phyloP scores from a whole-genome alignment of 768 basidiomycete genomes.

The Suillus plorans region DNA sequence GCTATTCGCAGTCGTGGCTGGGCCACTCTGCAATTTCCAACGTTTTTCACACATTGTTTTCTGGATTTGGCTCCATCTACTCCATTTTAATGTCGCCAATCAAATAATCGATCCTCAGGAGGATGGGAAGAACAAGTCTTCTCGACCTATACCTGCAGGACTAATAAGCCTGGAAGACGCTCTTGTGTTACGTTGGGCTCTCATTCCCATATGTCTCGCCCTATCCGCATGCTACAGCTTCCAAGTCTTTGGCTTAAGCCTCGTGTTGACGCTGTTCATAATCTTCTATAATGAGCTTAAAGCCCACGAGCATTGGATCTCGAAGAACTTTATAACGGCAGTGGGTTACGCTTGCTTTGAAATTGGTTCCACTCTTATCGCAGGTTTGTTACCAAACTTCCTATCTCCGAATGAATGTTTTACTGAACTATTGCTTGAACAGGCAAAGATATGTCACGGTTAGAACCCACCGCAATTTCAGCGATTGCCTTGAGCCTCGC shows the following conservation, averaged over 20 bases:
- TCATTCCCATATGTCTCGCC: conserved; percentile 34
- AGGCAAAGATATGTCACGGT: conserved; percentile 18
- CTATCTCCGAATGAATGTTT: background rate
- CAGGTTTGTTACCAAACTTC: conserved; percentile 22
- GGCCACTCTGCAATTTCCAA: conserved; percentile 25
- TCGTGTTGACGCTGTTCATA: conserved; percentile 24
- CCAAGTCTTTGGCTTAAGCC: conserved; percentile 32
- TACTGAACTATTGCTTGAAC: background rate
- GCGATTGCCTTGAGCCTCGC: conserved; percentile 28
- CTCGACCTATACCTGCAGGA: conserved; percentile 44
- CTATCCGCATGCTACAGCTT: conserved; percentile 33
- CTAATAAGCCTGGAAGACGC: conserved; percentile 39
- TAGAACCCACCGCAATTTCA: conserved; percentile 11
- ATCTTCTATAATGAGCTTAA: conserved; percentile 40
- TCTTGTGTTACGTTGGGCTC: conserved; percentile 35
- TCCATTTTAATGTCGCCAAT: conserved; percentile 46
- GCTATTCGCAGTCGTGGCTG: conserved; percentile 33
- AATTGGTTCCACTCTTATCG: conserved; percentile 33
- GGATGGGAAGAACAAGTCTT: conserved; percentile 44
- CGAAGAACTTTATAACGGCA: conserved; percentile 32
- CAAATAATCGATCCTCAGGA: conserved; percentile 42
- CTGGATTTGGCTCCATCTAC: conserved; percentile 47
- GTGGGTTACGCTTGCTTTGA: conserved; percentile 33
- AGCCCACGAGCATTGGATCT: conserved; percentile 26
- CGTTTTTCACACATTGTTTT: conserved; percentile 28